Percentiles rank a stretch among this genome's conserved stretches.
Evolutionary conservation across 2,329 filamentous ascomycete genomes (phyloP).

Genomic region (Colletotrichum sp.): DNA sequence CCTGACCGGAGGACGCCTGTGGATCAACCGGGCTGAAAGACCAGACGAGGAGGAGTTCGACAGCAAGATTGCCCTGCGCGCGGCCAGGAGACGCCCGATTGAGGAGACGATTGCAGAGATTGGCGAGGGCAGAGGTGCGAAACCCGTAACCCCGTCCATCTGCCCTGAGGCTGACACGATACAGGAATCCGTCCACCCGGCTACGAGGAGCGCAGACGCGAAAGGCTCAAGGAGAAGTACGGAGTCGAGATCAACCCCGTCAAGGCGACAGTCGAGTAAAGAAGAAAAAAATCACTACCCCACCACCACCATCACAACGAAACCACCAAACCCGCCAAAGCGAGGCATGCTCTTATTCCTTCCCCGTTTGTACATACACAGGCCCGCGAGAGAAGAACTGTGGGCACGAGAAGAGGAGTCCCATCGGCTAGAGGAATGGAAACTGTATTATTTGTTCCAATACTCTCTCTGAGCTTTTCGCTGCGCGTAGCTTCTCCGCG

Average conservation of each 20-base stretch:
- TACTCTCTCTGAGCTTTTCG: slow-evolving; percentile 9
- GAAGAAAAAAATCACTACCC: background rate
- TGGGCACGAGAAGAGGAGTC: slow-evolving; percentile 20
- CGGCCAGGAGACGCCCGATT: slow-evolving; percentile 73
- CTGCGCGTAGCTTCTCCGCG: background rate
- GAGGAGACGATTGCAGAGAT: slow-evolving; percentile 82
- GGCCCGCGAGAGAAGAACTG: slow-evolving; percentile 5
- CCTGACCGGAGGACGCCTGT: slow-evolving; percentile 68
- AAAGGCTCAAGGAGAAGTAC: slow-evolving; percentile 85
- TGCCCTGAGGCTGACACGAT: slow-evolving; percentile 7
- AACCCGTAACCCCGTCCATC: background rate
- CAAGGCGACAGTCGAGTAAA: slow-evolving; percentile 51
- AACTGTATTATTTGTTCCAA: slow-evolving; percentile 24
- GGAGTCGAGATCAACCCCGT: slow-evolving; percentile 81
- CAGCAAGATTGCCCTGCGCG: slow-evolving; percentile 75
- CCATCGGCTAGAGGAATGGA: slow-evolving; percentile 35
- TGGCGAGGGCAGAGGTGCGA: slow-evolving; percentile 84
- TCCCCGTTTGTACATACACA: slow-evolving; percentile 23
- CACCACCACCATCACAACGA: background rate
- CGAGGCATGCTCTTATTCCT: slow-evolving; percentile 17
- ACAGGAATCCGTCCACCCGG: slow-evolving; percentile 80
- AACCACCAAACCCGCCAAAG: background rate
- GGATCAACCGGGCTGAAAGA: slow-evolving; percentile 44
- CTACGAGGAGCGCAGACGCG: slow-evolving; percentile 81
- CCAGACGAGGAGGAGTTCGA: slow-evolving; percentile 72